Percentiles rank a stretch among this genome's conserved stretches.
Conservation (phyloP, 1,284 basidiomycete genomes). For the Microbotryum saponariae region DNA sequence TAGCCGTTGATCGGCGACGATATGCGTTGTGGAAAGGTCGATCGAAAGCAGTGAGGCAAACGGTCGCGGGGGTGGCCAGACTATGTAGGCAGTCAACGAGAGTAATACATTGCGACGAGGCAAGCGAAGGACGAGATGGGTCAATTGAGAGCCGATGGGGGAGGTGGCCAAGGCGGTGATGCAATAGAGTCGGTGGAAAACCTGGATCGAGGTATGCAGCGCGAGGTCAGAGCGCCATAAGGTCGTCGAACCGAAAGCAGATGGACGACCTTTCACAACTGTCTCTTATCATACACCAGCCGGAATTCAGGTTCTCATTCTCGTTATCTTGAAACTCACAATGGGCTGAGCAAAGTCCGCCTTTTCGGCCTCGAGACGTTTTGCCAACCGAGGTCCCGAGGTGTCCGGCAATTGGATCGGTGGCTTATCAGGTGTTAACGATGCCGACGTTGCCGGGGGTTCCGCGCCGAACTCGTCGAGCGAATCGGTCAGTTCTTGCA, state of each 20-base stretch:
- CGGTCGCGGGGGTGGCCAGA: conserved; percentile 12
- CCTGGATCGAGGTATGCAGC: conserved; percentile 10
- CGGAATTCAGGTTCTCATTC: no score
- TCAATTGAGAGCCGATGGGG: conserved; percentile 22
- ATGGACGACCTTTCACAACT: no score
- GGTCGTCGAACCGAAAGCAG: neutral
- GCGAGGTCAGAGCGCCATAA: neutral
- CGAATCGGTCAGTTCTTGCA: conserved; percentile 13
- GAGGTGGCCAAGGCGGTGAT: conserved; percentile 26
- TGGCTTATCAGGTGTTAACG: neutral
- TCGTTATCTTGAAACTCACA: conserved; percentile 9
- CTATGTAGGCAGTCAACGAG: conserved; percentile 21
- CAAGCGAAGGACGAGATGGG: conserved; percentile 28
- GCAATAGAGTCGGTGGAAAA: conserved; percentile 34
- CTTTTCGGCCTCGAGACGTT: conserved; percentile 5
- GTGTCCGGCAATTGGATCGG: neutral
- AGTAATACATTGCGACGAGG: conserved; percentile 32
- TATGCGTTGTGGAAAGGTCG: conserved; percentile 33
- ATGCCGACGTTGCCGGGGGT: neutral
- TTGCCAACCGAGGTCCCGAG: neutral
- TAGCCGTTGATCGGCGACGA: conserved; percentile 18
- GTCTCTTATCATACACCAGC: no score
- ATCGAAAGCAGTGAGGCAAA: conserved; percentile 26
- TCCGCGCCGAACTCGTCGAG: conserved; percentile 1
- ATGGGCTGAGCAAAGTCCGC: conserved; percentile 33